These are phyloP conservation scores for Spathaspora hagerdaliae DNA, from an alignment of 805 yeast genomes.

Conservation along the genomic window DNA sequence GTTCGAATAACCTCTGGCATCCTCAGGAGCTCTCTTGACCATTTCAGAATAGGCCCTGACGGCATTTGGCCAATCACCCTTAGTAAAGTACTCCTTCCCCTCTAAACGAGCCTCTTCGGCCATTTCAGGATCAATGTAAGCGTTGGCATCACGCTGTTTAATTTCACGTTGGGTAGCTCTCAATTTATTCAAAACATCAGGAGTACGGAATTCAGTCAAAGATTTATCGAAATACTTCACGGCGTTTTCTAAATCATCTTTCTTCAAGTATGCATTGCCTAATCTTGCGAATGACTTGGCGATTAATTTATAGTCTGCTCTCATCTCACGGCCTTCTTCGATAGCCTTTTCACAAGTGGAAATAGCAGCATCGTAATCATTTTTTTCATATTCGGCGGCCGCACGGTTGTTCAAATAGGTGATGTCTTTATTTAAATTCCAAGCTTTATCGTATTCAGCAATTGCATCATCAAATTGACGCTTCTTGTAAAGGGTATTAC, in stretches of 20 bases:
- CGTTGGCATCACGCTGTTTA: constrained; percentile 71
- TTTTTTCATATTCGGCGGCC: constrained; percentile 96
- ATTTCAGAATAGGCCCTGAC: constrained; percentile 93
- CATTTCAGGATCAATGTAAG: constrained; percentile 82
- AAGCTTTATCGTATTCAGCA: constrained; percentile 79
- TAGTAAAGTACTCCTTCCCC: constrained; percentile 86
- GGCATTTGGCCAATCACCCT: constrained; percentile 95
- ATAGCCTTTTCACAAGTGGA: constrained; percentile 77
- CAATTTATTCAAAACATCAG: constrained; percentile 84
- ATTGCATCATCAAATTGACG: constrained; percentile 93
- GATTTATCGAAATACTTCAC: constrained; percentile 81
- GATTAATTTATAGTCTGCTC: constrained; percentile 87
- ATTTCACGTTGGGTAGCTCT: constrained; percentile 83
- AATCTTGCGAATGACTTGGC: constrained; percentile 93
- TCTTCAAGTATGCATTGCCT: constrained; percentile 77
- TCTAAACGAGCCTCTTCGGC: constrained; percentile 93
- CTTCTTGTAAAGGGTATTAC: constrained; percentile 81
- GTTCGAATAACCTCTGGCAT: constrained; percentile 94
- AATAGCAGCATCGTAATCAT: constrained; percentile 83
- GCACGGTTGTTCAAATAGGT: constrained; percentile 95
- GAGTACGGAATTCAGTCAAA: constrained; percentile 94
- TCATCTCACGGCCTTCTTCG: constrained; percentile 82
- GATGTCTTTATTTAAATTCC: constrained; percentile 75
- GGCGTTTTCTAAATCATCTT: constrained; percentile 69
- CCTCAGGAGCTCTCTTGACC: constrained; percentile 95